Conservation (phyloP, 192 early-diverging fungal genomes). For the Dimargaris verticillata region DNA sequence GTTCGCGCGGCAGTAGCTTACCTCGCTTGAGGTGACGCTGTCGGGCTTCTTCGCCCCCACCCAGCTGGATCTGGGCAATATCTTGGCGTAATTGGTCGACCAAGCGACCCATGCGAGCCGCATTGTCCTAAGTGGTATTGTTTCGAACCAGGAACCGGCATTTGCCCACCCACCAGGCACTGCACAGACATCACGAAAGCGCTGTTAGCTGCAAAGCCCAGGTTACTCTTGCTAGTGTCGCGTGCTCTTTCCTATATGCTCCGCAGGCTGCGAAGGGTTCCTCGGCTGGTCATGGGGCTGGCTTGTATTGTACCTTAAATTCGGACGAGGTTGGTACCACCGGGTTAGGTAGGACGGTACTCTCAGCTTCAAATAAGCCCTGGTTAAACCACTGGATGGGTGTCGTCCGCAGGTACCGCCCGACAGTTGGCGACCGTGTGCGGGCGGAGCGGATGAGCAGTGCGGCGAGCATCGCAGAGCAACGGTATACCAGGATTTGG, state of each 20-base stretch:
- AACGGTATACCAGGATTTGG: no score
- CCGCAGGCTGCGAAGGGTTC: no score
- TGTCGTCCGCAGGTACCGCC: neutral
- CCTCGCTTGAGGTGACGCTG: constrained; percentile 65
- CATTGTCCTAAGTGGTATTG: constrained; percentile 45
- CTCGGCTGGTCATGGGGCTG: neutral
- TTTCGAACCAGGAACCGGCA: no score
- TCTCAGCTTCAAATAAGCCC: constrained; percentile 21
- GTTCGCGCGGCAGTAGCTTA: constrained; percentile 84
- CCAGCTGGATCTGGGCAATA: constrained; percentile 56
- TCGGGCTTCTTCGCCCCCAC: constrained; percentile 70
- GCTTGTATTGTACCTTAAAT: constrained; percentile 44
- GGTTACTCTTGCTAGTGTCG: no score
- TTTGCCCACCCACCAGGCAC: no score
- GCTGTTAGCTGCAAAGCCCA: no score
- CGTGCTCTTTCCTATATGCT: no score
- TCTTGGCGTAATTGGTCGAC: constrained; percentile 43
- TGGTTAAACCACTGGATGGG: neutral
- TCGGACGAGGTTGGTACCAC: constrained; percentile 45
- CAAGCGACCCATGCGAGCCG: constrained; percentile 43
- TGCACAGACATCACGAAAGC: no score
- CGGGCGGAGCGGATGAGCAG: no score
- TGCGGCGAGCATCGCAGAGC: no score
- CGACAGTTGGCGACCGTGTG: no score
- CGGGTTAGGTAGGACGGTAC: constrained; percentile 46